phyloP scores from a whole-genome alignment of 202 grass and related monocot genomes.

The Brachypodium distachyon region DNA sequence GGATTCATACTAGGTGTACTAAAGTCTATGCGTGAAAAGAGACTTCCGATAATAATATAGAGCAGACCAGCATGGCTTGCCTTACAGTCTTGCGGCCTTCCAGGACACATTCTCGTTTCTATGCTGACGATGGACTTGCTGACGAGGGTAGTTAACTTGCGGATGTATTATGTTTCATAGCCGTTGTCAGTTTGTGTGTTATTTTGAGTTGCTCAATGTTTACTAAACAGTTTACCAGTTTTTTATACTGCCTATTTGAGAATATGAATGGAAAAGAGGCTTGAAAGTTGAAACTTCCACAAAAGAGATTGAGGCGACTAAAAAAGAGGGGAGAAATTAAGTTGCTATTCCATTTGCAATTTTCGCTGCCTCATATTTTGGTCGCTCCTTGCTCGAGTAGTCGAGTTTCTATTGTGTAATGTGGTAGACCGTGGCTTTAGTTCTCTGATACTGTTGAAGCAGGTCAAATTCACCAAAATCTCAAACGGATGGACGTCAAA shows the following conservation, averaged over 20 bases:
- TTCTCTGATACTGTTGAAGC: too few relatives aligned
- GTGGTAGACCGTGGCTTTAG: too few relatives aligned
- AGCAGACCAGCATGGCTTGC: not conserved
- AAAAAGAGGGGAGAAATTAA: too few relatives aligned
- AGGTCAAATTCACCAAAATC: too few relatives aligned
- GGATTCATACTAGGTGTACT: slow-evolving; percentile 20
- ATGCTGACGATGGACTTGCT: not conserved
- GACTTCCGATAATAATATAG: not conserved
- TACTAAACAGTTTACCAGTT: too few relatives aligned
- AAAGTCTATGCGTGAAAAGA: not conserved
- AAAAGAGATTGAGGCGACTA: not conserved
- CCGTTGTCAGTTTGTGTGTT: not conserved
- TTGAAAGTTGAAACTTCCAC: not conserved
- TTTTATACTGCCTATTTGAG: not conserved
- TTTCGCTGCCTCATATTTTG: too few relatives aligned
- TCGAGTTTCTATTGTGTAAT: too few relatives aligned
- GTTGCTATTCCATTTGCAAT: too few relatives aligned
- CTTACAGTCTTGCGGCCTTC: not conserved
- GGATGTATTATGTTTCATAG: not conserved
- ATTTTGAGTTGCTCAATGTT: not conserved
- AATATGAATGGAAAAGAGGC: not conserved
- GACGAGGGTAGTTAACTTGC: not conserved
- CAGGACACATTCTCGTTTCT: not conserved
- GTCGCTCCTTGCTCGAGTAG: too few relatives aligned
- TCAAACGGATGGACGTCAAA: too few relatives aligned